Evolutionary conservation across 2,329 filamentous ascomycete genomes (phyloP), one percentile per base, ranked within the genome.

Genomic region (Exophiala phaeomuriformis): DNA sequence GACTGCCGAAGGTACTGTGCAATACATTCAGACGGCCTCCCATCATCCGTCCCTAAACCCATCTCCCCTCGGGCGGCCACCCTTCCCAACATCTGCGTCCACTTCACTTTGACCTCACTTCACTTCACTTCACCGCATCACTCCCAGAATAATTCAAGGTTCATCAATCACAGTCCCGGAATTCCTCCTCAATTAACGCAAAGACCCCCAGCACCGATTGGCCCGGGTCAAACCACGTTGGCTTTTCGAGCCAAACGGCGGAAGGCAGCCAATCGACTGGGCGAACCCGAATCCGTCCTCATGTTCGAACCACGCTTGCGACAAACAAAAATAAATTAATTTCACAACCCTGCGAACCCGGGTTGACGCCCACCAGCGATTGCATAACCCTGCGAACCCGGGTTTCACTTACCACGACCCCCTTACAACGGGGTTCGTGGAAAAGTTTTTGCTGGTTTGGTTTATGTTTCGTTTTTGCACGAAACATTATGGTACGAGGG

Each of bases 361-460:
- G 39, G 39, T 28, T 41, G 3, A 27, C 39, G 28, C n/a, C 39
- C 5, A 41, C 27, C 39, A 12, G 27, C 12, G 12, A 2, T 3
- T 3, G 12, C 33, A 28, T 1, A 41, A 27, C 39, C 39, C 39
- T 41, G 39, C 39, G 39, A 41, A 41, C 39, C 39, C 39, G 39
- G 39, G 39, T 41, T 41, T 27, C n/a, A 41, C 39, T 41, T 41
- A 12, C 39, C 39, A 41, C 39, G 28, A 28, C 39, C 39, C 39
- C 39, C 39, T 27, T 41, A 41, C 39, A 41, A 41, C 27, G 39
- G 39, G 39, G 39, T 41, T 40, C 48, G 37, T 48, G 46, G 46
- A 48, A 41, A 48, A 48, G 12, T 39, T 48, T 48, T 48, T 48
- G 44, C 31, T 35, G 19, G 19, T 19, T 19, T 19, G 19, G 19